These are phyloP conservation scores for Lentinula edodes DNA, from an alignment of 768 basidiomycete species.

Conservation along the genomic window DNA sequence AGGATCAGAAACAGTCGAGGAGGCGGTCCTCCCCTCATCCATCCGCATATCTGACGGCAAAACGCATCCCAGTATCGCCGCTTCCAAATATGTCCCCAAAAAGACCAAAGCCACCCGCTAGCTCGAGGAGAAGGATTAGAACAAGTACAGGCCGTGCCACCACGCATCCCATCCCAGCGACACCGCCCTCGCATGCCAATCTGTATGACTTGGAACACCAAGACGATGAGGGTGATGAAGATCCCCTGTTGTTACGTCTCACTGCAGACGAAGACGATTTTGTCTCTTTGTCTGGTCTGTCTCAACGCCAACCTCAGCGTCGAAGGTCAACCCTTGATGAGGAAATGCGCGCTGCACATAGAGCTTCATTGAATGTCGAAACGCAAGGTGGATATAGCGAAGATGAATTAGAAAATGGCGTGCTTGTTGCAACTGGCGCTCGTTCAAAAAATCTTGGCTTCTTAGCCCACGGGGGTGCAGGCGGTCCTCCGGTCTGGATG, in stretches of 20 bases:
- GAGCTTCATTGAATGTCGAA: neutral
- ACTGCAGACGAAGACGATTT: constrained; percentile 10
- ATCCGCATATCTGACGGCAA: neutral
- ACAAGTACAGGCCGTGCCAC: constrained; percentile 19
- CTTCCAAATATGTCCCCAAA: constrained; percentile 51
- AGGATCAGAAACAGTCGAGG: neutral
- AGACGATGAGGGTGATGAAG: constrained; percentile 26
- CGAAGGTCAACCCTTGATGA: constrained; percentile 61
- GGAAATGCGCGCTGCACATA: constrained; percentile 48
- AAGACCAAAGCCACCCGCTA: constrained; percentile 50
- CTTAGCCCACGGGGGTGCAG: constrained; percentile 70
- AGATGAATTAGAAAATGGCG: constrained; percentile 42
- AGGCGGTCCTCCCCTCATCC: neutral
- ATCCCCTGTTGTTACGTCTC: constrained; percentile 28
- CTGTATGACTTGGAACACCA: constrained; percentile 14
- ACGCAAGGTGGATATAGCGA: constrained; percentile 20
- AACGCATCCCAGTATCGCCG: constrained; percentile 49
- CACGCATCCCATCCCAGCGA: constrained; percentile 10
- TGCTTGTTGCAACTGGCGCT: constrained; percentile 50
- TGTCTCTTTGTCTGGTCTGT: neutral
- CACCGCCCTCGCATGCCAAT: constrained; percentile 17
- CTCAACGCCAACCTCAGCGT: neutral
- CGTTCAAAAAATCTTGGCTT: constrained; percentile 54
- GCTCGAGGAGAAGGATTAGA: constrained; percentile 13
- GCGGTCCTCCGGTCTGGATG: constrained; percentile 67